Base-by-base conservation (phyloP, 1,284 basidiomycete genomes). In the Heterobasidion annosum region DNA sequence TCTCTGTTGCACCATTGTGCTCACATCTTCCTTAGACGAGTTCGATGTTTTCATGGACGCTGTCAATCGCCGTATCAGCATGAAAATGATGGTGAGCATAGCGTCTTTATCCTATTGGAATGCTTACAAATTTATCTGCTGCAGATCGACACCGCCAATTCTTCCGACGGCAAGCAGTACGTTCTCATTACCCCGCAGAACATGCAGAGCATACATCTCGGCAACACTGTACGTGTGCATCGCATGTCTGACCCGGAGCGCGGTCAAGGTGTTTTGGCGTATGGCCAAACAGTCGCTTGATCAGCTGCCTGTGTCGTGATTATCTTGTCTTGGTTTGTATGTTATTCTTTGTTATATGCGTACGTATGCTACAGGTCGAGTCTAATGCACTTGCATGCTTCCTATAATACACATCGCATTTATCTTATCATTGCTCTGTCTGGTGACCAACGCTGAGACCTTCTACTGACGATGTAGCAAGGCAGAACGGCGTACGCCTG, bases 1-100 rank as follows among this genome's bases (percentile, higher is more conserved):
- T n/a, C 37, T 19, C 13, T 16, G 10, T 25, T 50, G 13, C 13
- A 9, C 12, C 3, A 8, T 18, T n/a, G 58, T 8, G 37, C 4
- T 40, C 37, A 12, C 37, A 7, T 37, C n/a, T 32, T 6, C 42
- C 49, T 1, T 56, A 86, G 89, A 91, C 61, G 89, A 92, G 66
- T 96, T 94, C 66, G 92, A 97, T 62, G 94, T 98, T 12, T 98
- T 96, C 74, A 93, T 97, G 87, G 95, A 98, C 66, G 86, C 88
- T 25, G 88, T 93, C 55, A 98, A 98, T 67, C 83, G 96, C 37
- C 83, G 84, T 56, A 88, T 96, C 60, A 89, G 90, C 57, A 93
- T 94, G 81, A 88, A 82, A 68, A 91, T 95, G 86, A 90, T 98
- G 81, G 89, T 91, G 55, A 50, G 83, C 68, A 47, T 33, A 12